Conservation (phyloP, 805 yeast species). For the Komagataella mondaviorum region DNA sequence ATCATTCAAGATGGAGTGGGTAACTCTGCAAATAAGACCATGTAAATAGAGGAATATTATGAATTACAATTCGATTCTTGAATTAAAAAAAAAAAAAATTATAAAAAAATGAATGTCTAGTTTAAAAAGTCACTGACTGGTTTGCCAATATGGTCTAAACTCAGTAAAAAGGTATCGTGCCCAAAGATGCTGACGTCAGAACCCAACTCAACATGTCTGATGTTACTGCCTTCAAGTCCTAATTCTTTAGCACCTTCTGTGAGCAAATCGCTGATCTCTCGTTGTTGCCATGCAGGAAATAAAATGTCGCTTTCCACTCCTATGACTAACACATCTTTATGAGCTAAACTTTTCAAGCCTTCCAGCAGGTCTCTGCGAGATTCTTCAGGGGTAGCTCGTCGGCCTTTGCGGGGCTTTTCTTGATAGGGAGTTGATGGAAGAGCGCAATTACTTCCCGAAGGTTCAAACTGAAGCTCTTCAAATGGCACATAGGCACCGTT, state of each 20-base stretch:
- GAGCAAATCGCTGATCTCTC: constrained; percentile 59
- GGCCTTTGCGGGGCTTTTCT: constrained; percentile 30
- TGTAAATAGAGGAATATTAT: constrained; percentile 2
- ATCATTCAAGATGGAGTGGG: constrained; percentile 6
- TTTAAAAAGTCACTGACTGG: constrained; percentile 57
- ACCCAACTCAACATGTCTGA: constrained; percentile 62
- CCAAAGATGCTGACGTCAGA: constrained; percentile 73
- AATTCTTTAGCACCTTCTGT: constrained; percentile 19
- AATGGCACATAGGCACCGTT: constrained; percentile 12
- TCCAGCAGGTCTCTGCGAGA: constrained; percentile 43
- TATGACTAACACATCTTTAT: constrained; percentile 58
- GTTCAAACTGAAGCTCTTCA: constrained; percentile 15
- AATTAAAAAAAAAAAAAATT: constrained; percentile 2
- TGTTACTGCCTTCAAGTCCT: constrained; percentile 21
- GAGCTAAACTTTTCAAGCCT: constrained; percentile 52
- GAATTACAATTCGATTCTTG: not conserved
- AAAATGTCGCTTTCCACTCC: constrained; percentile 91
- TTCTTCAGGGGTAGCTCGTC: constrained; percentile 38
- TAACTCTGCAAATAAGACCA: not conserved
- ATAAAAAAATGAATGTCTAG: not conserved
- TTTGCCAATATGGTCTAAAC: constrained; percentile 66
- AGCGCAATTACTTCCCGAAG: constrained; percentile 18
- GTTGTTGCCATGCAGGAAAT: constrained; percentile 92
- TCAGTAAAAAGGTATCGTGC: constrained; percentile 81
- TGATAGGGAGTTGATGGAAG: constrained; percentile 39